These are phyloP conservation scores for Blastobotrys buckinghamii DNA, from an alignment of 1,139 yeast species.

Conservation along the genomic window DNA sequence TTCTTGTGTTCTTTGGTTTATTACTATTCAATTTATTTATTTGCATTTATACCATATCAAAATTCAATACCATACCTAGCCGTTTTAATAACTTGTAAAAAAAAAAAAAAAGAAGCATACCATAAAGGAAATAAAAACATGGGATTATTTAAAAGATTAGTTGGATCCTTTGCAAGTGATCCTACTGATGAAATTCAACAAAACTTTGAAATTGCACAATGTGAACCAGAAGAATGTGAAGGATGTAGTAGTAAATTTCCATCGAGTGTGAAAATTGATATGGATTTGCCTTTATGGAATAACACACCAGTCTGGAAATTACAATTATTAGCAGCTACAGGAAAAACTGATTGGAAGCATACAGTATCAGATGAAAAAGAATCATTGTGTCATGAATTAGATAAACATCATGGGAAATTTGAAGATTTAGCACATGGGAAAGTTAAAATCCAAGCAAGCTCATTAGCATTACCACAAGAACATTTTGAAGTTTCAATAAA, in stretches of 20 bases:
- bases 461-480: constrained; percentile 29
- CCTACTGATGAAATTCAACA: constrained; percentile 9
- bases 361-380: constrained; percentile 55
- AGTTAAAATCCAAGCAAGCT: constrained; percentile 32
- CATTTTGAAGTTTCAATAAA: constrained; percentile 22
- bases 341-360: constrained; percentile 77
- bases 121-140: too few species aligned
- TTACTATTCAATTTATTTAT: neutral
- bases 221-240: constrained; percentile 27
- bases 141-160: constrained; percentile 13
- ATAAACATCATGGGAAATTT: constrained; percentile 15
- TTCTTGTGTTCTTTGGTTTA: neutral
- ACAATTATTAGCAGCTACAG: constrained; percentile 77
- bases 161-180: constrained; percentile 4
- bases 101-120: too few species aligned
- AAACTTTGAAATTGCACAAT: constrained; percentile 21
- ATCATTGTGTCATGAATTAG: constrained; percentile 48
- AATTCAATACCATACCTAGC: neutral
- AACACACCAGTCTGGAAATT: constrained; percentile 62
- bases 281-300: constrained; percentile 55
- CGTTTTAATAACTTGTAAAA: neutral
- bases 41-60: too few species aligned
- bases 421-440: constrained; percentile 22
- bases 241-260: constrained; percentile 43
- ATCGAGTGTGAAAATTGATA: constrained; percentile 48